Base-by-base conservation (phyloP, 345 rosid genomes). In the Populus simonii region DNA sequence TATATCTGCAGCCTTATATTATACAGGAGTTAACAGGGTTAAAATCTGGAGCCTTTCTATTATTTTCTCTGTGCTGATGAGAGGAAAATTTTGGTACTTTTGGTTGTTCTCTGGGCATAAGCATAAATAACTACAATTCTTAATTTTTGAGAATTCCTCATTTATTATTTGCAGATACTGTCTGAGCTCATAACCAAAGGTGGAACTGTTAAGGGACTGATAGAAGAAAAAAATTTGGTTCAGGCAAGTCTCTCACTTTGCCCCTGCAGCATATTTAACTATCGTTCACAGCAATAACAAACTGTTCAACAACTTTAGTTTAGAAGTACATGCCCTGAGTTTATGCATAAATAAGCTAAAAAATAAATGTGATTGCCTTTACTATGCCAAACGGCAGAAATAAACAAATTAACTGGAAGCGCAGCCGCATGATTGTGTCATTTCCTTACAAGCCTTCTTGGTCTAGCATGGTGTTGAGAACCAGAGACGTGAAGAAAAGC, bases 121-220 rank as follows among this genome's bases (percentile, higher is more conserved):
- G 45, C 45, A 41, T 10, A 12, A 41, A 41, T 41, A 29, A 1
- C 33, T 11, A 38, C 8, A 25, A 41, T 38, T 61, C 29, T 36
- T 8, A 25, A 57, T 78, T 75, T 33, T 59, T 13, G 31, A 35
- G 33, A 62, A 74, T 41, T 76, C 16, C 22, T 18, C 16, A 16
- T 18, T 15, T 33, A 38, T 53, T 29, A 18, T 73, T 79, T 75
- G 83, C 88, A 95, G 98, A 89, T 95, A 85, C 73, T 95, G 66
- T 88, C 88, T 84, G 98, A 91, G 86, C 88, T 95, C 76, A 84
- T 95, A 78, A 96, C 93, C 45, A 89, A 93, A 87, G 98, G 98
- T 82, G 99, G 98, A 83, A 93, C 97, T 11, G 96, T 93, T 66
- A 87, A 95, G 82, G 90, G 94, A 74, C 59, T 95, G 83, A 95